phyloP scores from a whole-genome alignment of 1,284 basidiomycete genomes.

The Ganoderma sinense region DNA sequence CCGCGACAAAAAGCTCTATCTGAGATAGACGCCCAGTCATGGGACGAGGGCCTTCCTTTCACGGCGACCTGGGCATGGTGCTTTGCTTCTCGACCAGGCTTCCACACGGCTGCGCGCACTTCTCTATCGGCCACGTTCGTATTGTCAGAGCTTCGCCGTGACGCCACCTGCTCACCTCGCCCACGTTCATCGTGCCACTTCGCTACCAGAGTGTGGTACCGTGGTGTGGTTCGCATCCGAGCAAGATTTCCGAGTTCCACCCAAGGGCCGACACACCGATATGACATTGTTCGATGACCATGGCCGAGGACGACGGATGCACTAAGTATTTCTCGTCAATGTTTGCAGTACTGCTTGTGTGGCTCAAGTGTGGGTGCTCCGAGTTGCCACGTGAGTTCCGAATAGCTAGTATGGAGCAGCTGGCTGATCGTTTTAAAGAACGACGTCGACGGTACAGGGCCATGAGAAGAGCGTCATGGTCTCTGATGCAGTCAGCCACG shows the following conservation, averaged over 20 bases:
- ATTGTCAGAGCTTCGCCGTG: not conserved
- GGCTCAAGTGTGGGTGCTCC: not conserved
- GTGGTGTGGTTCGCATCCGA: not conserved
- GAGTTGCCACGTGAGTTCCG: not conserved
- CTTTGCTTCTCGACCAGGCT: not conserved
- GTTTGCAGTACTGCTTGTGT: not conserved
- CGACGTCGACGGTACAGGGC: not conserved
- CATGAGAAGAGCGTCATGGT: not conserved
- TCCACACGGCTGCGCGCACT: not conserved
- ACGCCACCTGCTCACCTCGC: constrained; percentile 2
- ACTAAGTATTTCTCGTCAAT: too few species aligned
- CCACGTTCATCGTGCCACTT: constrained; percentile 21
- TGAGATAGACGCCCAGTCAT: not conserved
- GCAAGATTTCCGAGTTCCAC: not conserved
- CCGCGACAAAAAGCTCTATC: not conserved
- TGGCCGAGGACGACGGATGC: not conserved
- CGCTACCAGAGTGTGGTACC: not conserved
- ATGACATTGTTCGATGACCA: not conserved
- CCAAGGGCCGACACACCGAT: not conserved
- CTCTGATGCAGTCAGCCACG: not conserved
- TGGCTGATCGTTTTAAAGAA: not conserved
- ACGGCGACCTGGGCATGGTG: not conserved
- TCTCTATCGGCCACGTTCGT: constrained; percentile 20
- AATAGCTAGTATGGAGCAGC: not conserved
- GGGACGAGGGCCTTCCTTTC: not conserved